Evolutionary conservation across 2,329 filamentous ascomycete genomes (phyloP).

Genomic region (Penicillium sp.): DNA sequence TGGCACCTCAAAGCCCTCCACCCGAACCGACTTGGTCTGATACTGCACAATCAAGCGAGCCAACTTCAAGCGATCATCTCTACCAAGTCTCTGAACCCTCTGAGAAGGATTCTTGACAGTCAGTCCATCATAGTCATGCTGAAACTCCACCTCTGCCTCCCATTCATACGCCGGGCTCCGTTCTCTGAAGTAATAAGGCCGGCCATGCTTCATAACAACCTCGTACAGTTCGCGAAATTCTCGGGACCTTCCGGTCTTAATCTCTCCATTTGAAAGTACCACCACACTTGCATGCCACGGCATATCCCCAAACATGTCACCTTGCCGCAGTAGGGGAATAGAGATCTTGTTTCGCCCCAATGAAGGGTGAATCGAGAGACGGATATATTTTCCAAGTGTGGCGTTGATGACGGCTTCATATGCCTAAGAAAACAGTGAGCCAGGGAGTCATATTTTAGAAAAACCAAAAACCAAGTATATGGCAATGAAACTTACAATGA

Average conservation of each 20-base stretch:
- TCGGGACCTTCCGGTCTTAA: neutral
- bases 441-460: neutral
- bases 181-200: conserved; percentile 8
- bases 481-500: neutral
- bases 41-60: conserved; percentile 8
- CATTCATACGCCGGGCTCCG: conserved; percentile 1
- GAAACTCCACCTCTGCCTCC: conserved; percentile 4
- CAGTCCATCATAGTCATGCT: conserved; percentile 2
- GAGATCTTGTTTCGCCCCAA: conserved; percentile 7
- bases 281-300: conserved; percentile 9
- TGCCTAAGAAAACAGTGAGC: neutral
- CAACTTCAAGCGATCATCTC: conserved; percentile 5
- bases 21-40: conserved; percentile 3
- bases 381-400: conserved; percentile 5
- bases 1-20: conserved; percentile 3
- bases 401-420: conserved; percentile 6
- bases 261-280: conserved; percentile 3
- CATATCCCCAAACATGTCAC: conserved; percentile 8
- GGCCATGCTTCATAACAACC: conserved; percentile 4
- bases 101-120: neutral
- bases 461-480: neutral
- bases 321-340: conserved; percentile 5
- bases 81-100: neutral
- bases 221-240: conserved; percentile 8
- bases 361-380: conserved; percentile 9